Base-by-base conservation (phyloP, 164 flowering plant genomes). In the Liquidambar formosana region DNA sequence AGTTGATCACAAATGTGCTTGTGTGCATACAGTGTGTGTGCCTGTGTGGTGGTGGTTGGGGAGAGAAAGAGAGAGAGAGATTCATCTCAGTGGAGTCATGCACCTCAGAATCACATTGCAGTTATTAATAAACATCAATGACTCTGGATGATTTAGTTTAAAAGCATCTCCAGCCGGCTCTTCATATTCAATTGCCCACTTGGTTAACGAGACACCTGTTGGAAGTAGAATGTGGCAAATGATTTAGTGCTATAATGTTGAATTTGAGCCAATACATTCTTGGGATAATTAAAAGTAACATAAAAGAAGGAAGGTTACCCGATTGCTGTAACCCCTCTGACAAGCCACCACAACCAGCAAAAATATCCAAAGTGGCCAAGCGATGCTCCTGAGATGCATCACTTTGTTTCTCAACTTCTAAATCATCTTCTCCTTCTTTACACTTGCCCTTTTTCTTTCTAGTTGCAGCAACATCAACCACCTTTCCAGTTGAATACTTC, bases 291-390 rank as follows among this genome's bases (percentile, higher is more conserved):
- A n/a, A 5, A 18, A 15, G 4, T 16, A 18, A 52, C 2, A 65
- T 15, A 27, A 28, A 15, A 25, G 18, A 57, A n/a, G 11, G 18
- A 25, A 28, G 49, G 10, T 49, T 81, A 88, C 99, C 97, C 45
- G 99, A 74, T 70, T 85, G 78, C 45, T 90, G 82, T 71, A 91
- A 68, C 18, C 99, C 99, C 66, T 95, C 94, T 10, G 99, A 93
- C 61, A 95, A 74, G 61, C 99, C 99, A 70, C 99, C 99, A 82
- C 99, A 95, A 63, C 99, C 99, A 75, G 99, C 90, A 91, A 95
- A 95, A 65, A 95, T 95, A 67, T 95, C 99, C 28, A 95, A 68
- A 66, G 99, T 95, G 21, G 92, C 88, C 75, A 95, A 68, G 49
- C 83, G 66, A 16, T 80, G 82, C 33, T 59, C 51, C 45, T 56